phyloP scores from a whole-genome alignment of 495 filamentous ascomycete genomes.

The Extremus antarcticus region DNA sequence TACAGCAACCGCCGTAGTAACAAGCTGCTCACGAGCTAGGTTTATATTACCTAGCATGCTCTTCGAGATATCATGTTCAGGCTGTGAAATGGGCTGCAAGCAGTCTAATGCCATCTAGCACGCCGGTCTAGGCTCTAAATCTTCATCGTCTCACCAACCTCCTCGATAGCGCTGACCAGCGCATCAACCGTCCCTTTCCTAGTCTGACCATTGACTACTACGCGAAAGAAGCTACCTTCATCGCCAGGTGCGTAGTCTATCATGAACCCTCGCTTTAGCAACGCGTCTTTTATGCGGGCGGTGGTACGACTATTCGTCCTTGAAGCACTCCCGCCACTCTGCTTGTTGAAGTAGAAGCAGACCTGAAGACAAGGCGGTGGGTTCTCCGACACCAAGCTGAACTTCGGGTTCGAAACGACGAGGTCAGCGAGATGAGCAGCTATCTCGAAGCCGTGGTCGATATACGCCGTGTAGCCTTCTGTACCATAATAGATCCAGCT shows the following conservation, averaged over 20 bases:
- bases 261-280: constrained; percentile 77
- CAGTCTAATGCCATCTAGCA: too few species aligned
- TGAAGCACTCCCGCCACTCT: constrained; percentile 40
- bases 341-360: constrained; percentile 75
- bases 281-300: constrained; percentile 47
- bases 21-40: too few species aligned
- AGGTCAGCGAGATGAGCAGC: constrained; percentile 54
- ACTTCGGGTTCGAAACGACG: constrained; percentile 43
- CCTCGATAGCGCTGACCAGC: constrained; percentile 61
- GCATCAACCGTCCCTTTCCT: constrained; percentile 61
- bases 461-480: constrained; percentile 38
- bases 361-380: constrained; percentile 87
- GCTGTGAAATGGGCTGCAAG: too few species aligned
- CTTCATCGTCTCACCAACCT: constrained; percentile 37
- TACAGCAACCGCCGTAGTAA: too few species aligned
- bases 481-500: constrained; percentile 81
- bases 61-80: too few species aligned
- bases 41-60: too few species aligned
- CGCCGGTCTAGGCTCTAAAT: too few species aligned
- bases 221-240: constrained; percentile 74
- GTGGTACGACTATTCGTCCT: constrained; percentile 59
- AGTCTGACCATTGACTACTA: constrained; percentile 74
- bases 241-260: constrained; percentile 80
- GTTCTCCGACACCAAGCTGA: constrained; percentile 60
- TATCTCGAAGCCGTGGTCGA: constrained; percentile 57